phyloP scores from a whole-genome alignment of 305 asterid genomes.

The Fraxinus paxiana region DNA sequence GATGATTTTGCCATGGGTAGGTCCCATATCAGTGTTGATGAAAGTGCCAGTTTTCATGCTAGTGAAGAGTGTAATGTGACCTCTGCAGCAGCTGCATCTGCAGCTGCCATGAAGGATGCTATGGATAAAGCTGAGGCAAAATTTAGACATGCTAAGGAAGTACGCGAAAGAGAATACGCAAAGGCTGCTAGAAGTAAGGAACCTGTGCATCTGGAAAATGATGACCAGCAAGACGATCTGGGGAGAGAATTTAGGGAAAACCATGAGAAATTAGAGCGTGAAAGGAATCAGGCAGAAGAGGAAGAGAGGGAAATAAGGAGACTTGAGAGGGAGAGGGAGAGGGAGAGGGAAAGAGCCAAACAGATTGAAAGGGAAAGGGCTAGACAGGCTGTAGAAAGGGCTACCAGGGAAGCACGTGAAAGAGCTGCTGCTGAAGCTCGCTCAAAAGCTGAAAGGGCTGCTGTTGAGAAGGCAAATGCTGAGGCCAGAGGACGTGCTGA shows the following conservation, averaged over 20 bases:
- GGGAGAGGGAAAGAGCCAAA: constrained; percentile 50
- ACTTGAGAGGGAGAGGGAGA: constrained; percentile 54
- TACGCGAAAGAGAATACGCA: constrained; percentile 84
- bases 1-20: constrained; percentile 83
- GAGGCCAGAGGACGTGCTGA: constrained; percentile 91
- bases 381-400: constrained; percentile 95
- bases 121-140: constrained; percentile 99
- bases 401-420: constrained; percentile 94
- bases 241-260: constrained; percentile 64
- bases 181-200: constrained; percentile 76
- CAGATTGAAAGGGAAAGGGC: constrained; percentile 75
- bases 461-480: constrained; percentile 73
- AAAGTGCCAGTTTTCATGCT: constrained; percentile 44
- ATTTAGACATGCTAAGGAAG: constrained; percentile 93
- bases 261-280: constrained; percentile 63
- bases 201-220: constrained; percentile 44
- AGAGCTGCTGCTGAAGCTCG: constrained; percentile 68
- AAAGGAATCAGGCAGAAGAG: constrained; percentile 68
- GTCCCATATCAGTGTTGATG: constrained; percentile 45
- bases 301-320: constrained; percentile 77
- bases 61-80: constrained; percentile 57
- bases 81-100: constrained; percentile 89
- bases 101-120: constrained; percentile 99
- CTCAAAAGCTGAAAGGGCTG: constrained; percentile 68
- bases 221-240: constrained; percentile 50